These are phyloP conservation scores for Cardiospermum halicacabum DNA, from an alignment of 345 rosid species.

Conservation along the genomic window DNA sequence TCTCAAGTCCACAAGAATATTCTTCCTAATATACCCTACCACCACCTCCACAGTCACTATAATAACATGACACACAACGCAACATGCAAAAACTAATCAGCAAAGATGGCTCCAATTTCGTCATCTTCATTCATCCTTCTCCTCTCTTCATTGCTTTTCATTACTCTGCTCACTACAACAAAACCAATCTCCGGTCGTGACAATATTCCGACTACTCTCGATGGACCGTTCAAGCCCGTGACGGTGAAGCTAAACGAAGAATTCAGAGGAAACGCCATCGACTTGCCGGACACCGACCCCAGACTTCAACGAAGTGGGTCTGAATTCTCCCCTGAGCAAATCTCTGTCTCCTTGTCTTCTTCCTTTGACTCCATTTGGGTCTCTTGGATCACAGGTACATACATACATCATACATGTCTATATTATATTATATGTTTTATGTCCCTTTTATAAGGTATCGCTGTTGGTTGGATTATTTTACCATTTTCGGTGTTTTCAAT, in stretches of 20 bases:
- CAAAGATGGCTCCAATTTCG: neutral
- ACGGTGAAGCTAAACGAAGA: conserved; percentile 56
- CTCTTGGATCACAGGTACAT: conserved; percentile 98
- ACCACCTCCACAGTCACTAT: neutral
- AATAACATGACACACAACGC: neutral
- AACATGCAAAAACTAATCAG: neutral
- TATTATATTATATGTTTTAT: no score
- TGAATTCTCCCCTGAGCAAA: conserved; percentile 63
- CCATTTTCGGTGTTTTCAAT: no score
- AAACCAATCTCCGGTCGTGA: conserved; percentile 14
- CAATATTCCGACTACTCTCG: conserved; percentile 44
- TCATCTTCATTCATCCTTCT: neutral
- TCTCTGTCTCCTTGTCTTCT: conserved; percentile 72
- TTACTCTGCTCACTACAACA: neutral
- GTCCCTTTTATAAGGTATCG: no score
- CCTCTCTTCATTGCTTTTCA: neutral
- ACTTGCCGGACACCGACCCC: conserved; percentile 73
- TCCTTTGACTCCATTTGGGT: conserved; percentile 62
- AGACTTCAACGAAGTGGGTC: conserved; percentile 35
- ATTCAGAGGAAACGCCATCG: conserved; percentile 59
- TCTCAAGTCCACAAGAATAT: no score
- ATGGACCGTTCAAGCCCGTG: conserved; percentile 74
- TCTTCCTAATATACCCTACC: neutral
- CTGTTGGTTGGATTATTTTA: no score
- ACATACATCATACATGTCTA: no score